These are phyloP conservation scores for Mucor ambiguus DNA, from an alignment of 371 early-diverging fungal species.

Conservation along the genomic window DNA sequence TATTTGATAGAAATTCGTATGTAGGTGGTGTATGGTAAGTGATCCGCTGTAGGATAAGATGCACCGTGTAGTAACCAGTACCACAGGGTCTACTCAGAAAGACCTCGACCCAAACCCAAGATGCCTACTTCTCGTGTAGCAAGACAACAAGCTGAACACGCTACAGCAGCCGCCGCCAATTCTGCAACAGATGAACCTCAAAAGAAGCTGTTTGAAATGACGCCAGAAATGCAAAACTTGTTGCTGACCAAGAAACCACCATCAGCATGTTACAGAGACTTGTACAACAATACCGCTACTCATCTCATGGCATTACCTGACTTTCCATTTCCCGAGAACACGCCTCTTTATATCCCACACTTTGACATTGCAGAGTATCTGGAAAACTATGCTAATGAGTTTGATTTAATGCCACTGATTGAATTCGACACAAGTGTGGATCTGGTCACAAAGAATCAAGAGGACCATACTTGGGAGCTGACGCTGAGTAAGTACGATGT, in stretches of 20 bases:
- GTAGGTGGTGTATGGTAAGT: conserved; percentile 32
- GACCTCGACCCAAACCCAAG: conserved; percentile 21
- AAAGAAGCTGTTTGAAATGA: conserved; percentile 21
- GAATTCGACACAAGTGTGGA: conserved; percentile 29
- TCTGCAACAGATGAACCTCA: neutral
- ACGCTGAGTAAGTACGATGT: conserved; percentile 18
- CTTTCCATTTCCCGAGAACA: conserved; percentile 11
- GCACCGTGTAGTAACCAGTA: neutral
- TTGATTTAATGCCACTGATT: conserved; percentile 22
- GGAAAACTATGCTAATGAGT: conserved; percentile 13
- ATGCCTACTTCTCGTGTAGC: conserved; percentile 19
- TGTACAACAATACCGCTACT: conserved; percentile 18
- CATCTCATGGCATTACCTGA: conserved; percentile 8
- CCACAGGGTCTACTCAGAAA: conserved; percentile 25
- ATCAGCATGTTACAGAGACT: conserved; percentile 27
- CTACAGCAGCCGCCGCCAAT: neutral
- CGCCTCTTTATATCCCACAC: conserved; percentile 1
- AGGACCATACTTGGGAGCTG: conserved; percentile 27
- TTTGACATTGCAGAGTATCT: conserved; percentile 4
- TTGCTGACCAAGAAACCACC: conserved; percentile 18
- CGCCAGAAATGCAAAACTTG: conserved; percentile 15
- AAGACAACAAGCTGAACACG: neutral
- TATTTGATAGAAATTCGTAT: conserved; percentile 23
- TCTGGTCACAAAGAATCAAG: conserved; percentile 13
- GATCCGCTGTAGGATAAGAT: neutral